phyloP scores from a whole-genome alignment of 129 eudicot genomes.

The Erigeron canadensis region DNA sequence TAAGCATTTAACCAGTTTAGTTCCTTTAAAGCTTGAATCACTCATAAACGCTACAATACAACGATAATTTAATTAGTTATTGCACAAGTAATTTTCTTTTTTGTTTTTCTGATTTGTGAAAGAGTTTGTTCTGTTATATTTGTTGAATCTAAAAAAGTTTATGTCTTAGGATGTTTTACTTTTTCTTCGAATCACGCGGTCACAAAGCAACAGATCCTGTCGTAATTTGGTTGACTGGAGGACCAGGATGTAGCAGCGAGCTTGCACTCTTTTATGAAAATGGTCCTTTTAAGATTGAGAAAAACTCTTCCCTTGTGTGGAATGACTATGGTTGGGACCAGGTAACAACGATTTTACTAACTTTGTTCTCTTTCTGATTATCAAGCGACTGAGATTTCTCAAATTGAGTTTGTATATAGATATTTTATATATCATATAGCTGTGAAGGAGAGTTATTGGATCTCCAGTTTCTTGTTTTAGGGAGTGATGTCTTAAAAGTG shows the following conservation, averaged over 20 bases:
- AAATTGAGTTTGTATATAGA: neutral
- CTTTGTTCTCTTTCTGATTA: neutral
- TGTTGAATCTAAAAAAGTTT: neutral
- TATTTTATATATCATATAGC: neutral
- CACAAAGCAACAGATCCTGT: slow-evolving; percentile 64
- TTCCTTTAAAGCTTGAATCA: too few relatives aligned
- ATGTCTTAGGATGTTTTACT: slow-evolving; percentile 83
- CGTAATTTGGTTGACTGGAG: slow-evolving; percentile 94
- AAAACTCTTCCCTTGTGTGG: slow-evolving; percentile 74
- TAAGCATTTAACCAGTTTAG: too few relatives aligned
- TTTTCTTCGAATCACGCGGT: slow-evolving; percentile 87
- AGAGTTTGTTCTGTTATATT: neutral
- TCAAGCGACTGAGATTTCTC: neutral
- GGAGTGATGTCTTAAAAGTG: too few relatives aligned
- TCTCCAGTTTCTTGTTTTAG: neutral
- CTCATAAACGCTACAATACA: too few relatives aligned
- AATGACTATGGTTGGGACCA: slow-evolving; percentile 95
- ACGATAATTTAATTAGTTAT: too few relatives aligned
- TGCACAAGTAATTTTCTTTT: neutral
- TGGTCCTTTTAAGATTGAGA: slow-evolving; percentile 74
- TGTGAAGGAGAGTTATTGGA: neutral
- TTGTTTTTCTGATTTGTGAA: neutral
- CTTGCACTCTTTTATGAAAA: slow-evolving; percentile 90
- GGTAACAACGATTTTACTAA: slow-evolving; percentile 38
- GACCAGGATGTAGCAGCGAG: slow-evolving; percentile 98